Evolutionary conservation across 805 yeast species (phyloP).

Genomic region (Saccharomyces mikatae): DNA sequence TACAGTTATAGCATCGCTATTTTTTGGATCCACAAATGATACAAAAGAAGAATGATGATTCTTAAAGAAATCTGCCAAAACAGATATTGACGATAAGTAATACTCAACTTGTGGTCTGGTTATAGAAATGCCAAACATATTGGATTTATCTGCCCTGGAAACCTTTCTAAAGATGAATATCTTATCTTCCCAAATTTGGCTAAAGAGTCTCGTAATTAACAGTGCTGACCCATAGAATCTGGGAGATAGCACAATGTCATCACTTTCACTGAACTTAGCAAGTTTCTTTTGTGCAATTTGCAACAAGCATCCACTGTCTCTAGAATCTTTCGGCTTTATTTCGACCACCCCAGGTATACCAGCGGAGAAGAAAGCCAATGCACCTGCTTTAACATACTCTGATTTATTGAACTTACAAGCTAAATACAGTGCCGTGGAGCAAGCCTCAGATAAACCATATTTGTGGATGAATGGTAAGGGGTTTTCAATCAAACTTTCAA

Average conservation of each 20-base stretch:
- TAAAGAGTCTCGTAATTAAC: conserved; percentile 62
- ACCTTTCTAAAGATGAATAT: conserved; percentile 42
- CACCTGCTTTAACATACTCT: conserved; percentile 34
- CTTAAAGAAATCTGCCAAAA: conserved; percentile 56
- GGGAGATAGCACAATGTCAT: conserved; percentile 76
- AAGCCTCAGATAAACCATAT: conserved; percentile 80
- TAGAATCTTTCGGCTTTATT: conserved; percentile 32
- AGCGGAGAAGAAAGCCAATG: conserved; percentile 33
- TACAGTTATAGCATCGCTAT: conserved; percentile 48
- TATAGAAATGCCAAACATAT: conserved; percentile 13
- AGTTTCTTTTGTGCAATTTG: conserved; percentile 6
- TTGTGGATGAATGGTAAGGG: conserved; percentile 59
- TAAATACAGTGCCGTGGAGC: conserved; percentile 73
- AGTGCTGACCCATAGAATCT: conserved; percentile 78
- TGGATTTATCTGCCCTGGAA: conserved; percentile 9
- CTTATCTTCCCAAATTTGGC: conserved; percentile 64
- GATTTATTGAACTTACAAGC: conserved; percentile 64
- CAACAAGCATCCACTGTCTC: conserved; percentile 3
- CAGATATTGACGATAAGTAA: conserved; percentile 57
- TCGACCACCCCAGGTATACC: conserved; percentile 34
- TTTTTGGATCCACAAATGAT: conserved; percentile 21
- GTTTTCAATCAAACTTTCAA: conserved; percentile 59
- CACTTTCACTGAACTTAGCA: conserved; percentile 37
- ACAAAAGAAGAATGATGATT: conserved; percentile 42
- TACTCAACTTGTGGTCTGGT: conserved; percentile 45